Evolutionary conservation across 495 filamentous ascomycete species (phyloP).

Genomic region (Penicillium cataractarum): DNA sequence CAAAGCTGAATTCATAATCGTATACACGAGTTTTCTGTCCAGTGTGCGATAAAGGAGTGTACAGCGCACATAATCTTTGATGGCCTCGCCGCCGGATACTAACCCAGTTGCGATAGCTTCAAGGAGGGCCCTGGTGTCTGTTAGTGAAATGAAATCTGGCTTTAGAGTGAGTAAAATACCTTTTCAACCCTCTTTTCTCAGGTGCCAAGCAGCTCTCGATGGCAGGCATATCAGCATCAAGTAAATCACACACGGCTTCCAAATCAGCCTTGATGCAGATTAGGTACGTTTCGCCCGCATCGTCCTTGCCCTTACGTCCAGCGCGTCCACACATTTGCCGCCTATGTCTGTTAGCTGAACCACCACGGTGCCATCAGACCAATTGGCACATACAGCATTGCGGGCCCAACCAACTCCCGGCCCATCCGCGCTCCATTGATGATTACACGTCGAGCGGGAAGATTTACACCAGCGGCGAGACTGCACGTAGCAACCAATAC

Average conservation of each 20-base stretch:
- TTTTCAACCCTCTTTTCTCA: conserved; percentile 69
- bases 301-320: conserved; percentile 82
- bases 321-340: conserved; percentile 86
- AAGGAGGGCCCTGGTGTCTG: conserved; percentile 61
- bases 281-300: conserved; percentile 78
- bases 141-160: conserved; percentile 11
- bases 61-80: conserved; percentile 71
- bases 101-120: conserved; percentile 75
- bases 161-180: conserved; percentile 40
- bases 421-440: conserved; percentile 80
- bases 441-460: conserved; percentile 76
- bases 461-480: conserved; percentile 83
- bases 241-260: conserved; percentile 67
- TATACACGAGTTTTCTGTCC: conserved; percentile 56
- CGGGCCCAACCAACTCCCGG: conserved; percentile 72
- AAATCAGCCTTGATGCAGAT: conserved; percentile 74
- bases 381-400: conserved; percentile 63
- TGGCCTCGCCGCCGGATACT: conserved; percentile 66
- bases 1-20: conserved; percentile 58
- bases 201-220: conserved; percentile 71
- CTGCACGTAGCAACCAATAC: conserved; percentile 82
- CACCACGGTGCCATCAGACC: background rate
- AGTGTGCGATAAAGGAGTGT: conserved; percentile 69
- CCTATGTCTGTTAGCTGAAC: conserved; percentile 37
- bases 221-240: conserved; percentile 73